Evolutionary conservation across 2,329 filamentous ascomycete species (phyloP).

Genomic region (Torrubiella hemipterigena): DNA sequence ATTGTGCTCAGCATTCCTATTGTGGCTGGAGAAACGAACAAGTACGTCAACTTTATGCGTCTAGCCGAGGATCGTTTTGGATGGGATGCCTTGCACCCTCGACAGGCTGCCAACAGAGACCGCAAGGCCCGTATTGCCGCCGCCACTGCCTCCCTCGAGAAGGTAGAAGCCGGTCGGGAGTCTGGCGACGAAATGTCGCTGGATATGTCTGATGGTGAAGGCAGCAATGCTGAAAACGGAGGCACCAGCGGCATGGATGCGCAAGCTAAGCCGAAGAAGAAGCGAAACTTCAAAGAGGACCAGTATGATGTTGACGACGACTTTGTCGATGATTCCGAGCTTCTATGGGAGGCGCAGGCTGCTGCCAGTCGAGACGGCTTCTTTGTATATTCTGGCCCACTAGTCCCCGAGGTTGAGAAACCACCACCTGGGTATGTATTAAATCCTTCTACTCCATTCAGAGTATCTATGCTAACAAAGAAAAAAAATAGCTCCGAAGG

Average conservation of each 20-base stretch:
- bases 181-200: constrained; percentile 76
- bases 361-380: constrained; percentile 92
- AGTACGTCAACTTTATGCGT: constrained; percentile 90
- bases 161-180: constrained; percentile 55
- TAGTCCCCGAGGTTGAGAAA: constrained; percentile 81
- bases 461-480: constrained; percentile 19
- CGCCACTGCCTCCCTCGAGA: constrained; percentile 74
- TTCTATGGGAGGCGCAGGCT: constrained; percentile 91
- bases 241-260: constrained; percentile 47
- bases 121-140: constrained; percentile 80
- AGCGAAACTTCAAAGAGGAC: constrained; percentile 69
- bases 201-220: constrained; percentile 62
- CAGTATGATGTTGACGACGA: constrained; percentile 76
- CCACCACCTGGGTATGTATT: constrained; percentile 38
- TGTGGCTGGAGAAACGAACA: constrained; percentile 63
- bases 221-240: constrained; percentile 80
- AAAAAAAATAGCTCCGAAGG: constrained; percentile 54
- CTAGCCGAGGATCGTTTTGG: constrained; percentile 90
- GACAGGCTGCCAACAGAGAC: constrained; percentile 77
- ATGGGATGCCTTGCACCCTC: constrained; percentile 85
- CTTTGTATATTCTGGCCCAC: constrained; percentile 91
- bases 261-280: constrained; percentile 59
- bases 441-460: background rate
- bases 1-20: constrained; percentile 79
- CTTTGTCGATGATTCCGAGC: constrained; percentile 85